phyloP scores from a whole-genome alignment of 257 asterid species.

The Nicotiana benthamiana region DNA sequence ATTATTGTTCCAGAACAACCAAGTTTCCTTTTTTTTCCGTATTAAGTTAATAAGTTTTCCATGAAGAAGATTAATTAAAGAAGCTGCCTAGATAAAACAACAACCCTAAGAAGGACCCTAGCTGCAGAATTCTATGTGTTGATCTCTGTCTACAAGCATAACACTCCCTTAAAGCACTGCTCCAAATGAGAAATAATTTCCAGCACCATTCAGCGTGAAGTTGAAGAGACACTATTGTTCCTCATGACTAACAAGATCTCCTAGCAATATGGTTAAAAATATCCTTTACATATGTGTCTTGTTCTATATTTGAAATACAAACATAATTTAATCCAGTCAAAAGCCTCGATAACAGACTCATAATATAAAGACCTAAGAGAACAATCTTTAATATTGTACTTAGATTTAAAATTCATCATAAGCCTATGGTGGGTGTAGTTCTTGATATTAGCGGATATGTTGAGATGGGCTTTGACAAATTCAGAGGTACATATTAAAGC shows the following conservation, averaged over 20 bases:
- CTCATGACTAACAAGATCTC: background rate
- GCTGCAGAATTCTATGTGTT: background rate
- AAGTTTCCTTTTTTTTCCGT: background rate
- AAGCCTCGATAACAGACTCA: background rate
- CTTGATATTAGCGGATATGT: background rate
- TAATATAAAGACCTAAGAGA: background rate
- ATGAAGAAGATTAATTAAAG: background rate
- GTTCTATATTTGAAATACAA: background rate
- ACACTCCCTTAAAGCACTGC: background rate
- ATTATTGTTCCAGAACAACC: background rate
- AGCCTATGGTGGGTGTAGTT: background rate
- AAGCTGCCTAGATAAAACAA: background rate
- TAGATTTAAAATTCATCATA: background rate
- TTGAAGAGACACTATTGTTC: background rate
- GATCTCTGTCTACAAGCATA: background rate
- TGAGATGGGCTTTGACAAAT: too few relatives aligned
- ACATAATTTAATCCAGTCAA: background rate
- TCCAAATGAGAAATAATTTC: background rate
- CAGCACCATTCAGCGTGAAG: background rate
- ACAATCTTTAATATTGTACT: background rate
- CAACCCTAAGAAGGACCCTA: background rate
- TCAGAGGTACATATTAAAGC: slow-evolving; percentile 10
- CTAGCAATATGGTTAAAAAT: background rate
- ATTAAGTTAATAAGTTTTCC: background rate
- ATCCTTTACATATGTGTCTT: background rate